phyloP scores from a whole-genome alignment of 768 basidiomycete genomes.

The Boletus fagicola region DNA sequence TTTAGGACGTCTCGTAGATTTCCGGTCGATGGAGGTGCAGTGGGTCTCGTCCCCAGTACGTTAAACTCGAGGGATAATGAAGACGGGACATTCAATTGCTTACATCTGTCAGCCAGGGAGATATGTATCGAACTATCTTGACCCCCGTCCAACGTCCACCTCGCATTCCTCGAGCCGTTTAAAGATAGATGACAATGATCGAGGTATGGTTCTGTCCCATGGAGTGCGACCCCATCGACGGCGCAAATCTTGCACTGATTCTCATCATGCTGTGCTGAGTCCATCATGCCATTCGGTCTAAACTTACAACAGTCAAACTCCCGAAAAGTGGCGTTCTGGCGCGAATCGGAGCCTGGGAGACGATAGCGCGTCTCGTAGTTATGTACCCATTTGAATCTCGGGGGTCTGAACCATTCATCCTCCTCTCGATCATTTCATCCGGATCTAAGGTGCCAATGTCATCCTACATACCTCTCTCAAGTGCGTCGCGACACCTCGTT shows the following conservation, averaged over 20 bases:
- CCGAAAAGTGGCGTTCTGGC: conserved; percentile 3
- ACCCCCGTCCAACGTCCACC: conserved; percentile 11
- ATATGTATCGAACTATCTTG: conserved; percentile 1
- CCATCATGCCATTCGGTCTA: not conserved
- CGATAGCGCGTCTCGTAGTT: not conserved
- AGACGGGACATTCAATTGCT: not conserved
- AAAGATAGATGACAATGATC: conserved; percentile 13
- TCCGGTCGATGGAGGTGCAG: conserved; percentile 37
- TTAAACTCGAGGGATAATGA: conserved; percentile 8
- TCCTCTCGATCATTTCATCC: not conserved
- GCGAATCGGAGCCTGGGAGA: not conserved
- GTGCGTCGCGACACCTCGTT: conserved; percentile 22
- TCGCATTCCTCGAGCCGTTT: conserved; percentile 4
- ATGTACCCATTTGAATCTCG: not conserved
- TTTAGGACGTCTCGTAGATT: conserved; percentile 27
- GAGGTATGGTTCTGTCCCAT: not conserved
- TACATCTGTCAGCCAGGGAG: not conserved
- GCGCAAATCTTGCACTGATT: conserved; percentile 10
- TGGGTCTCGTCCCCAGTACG: conserved; percentile 45
- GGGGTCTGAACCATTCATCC: not conserved
- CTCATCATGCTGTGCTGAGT: not conserved
- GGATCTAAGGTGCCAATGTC: conserved; percentile 1
- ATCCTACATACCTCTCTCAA: conserved; percentile 14
- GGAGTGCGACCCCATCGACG: not conserved
- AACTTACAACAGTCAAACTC: not conserved